Base-by-base conservation (phyloP, 768 basidiomycete genomes). In the Zangia roseola region DNA sequence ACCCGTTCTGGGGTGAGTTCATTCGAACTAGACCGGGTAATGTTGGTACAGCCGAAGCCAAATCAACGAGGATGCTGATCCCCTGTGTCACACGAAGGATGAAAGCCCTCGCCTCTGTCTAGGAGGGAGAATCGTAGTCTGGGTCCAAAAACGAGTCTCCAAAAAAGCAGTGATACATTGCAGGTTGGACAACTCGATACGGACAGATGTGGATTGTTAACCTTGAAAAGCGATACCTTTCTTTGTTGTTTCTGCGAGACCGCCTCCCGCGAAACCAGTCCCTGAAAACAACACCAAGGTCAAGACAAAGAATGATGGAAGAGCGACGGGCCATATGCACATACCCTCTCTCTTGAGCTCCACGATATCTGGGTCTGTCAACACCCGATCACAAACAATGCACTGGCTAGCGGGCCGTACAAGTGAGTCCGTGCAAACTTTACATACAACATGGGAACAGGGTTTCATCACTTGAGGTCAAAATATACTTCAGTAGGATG, bases 221-320 rank as follows among this genome's bases (percentile, higher is more conserved):
- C 90, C 91, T 63, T 94, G 91, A 73, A 97, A 95, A 0, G 91
- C 86, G 12, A 91, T 71, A 2, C 91, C 92, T 24, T 74, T 74
- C 64, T 81, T 86, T 31, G 81, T 84, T 0, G 88, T 87, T 70
- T 95, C 91, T n/a, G 93, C 91, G 56, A 92, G 69, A 6, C 94
- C 94, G n/a, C 94, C 94, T 45, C 90, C 88, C 8, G 94, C 93
- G 62, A 90, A 97, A 0, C 94, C 94, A 10, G 94, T 97, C 21
- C 91, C 90, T 92, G 47, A 24, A 41, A 33, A 37, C 40, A 38
- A 19, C 38, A 28, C 38, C 14, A 21, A 46, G 17, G 43, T 61
- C 20, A 54, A 38, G 13, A 21, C 16, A 33, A 38, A 5, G 20
- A 30, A 44, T 19, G 21, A 23, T 5, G 10, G 10, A 38, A 26